Conservation (phyloP, 371 early-diverging fungal genomes). For the Mucor irregularis region DNA sequence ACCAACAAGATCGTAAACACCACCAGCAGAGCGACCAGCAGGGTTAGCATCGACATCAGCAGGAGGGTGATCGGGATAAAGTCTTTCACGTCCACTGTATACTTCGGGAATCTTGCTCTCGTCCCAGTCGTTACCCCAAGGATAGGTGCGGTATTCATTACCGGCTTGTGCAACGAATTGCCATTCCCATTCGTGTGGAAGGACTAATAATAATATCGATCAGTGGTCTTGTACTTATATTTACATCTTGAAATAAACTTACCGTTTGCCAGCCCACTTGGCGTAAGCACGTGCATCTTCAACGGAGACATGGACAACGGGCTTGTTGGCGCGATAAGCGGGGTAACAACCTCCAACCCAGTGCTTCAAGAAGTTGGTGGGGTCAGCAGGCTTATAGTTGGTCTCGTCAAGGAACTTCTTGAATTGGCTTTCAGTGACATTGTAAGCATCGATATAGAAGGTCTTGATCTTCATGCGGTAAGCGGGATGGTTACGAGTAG, state of each 20-base stretch:
- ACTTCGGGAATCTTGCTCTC: conserved; percentile 21
- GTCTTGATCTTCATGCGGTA: conserved; percentile 26
- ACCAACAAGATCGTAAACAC: conserved; percentile 34
- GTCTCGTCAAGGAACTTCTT: conserved; percentile 28
- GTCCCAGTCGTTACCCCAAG: conserved; percentile 35
- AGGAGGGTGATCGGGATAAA: conserved; percentile 33
- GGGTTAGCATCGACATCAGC: conserved; percentile 30
- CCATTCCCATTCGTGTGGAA: conserved; percentile 42
- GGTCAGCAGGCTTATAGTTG: conserved; percentile 24
- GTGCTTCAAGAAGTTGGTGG: conserved; percentile 32
- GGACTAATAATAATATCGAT: conserved; percentile 7
- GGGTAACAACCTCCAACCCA: conserved; percentile 33
- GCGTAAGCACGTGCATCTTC: conserved; percentile 39
- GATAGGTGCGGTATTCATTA: conserved; percentile 25
- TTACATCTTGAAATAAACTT: background rate
- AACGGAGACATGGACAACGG: conserved; percentile 32
- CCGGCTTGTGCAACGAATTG: conserved; percentile 35
- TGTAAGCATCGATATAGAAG: conserved; percentile 31
- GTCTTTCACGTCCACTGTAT: conserved; percentile 30
- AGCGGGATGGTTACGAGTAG: conserved; percentile 17
- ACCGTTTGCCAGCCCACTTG: conserved; percentile 37
- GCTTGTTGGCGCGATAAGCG: conserved; percentile 25
- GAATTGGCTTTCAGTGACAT: conserved; percentile 32
- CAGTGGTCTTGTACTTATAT: background rate
- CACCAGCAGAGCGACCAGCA: conserved; percentile 22